phyloP scores from a whole-genome alignment of 805 yeast species.

The Suhomyces tanzawaensis region DNA sequence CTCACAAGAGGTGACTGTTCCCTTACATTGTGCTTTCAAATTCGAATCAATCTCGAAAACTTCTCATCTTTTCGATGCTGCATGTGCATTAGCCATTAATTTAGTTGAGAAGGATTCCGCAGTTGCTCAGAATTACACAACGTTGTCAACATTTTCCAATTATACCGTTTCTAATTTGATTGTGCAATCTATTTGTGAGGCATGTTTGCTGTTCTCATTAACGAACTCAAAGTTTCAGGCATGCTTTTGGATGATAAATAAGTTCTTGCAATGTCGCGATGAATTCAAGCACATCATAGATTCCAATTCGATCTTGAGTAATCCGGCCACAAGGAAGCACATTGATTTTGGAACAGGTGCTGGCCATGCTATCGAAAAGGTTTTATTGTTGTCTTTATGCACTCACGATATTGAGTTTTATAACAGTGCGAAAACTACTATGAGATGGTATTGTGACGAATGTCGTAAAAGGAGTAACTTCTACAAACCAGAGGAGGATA shows the following conservation, averaged over 20 bases:
- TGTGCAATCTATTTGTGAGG: conserved; percentile 34
- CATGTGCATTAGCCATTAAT: conserved; percentile 31
- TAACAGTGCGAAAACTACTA: conserved; percentile 36
- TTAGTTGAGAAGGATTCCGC: conserved; percentile 20
- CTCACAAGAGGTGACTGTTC: conserved; percentile 25
- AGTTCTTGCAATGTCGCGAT: conserved; percentile 29
- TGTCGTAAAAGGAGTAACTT: conserved; percentile 1
- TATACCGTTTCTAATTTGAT: conserved; percentile 29
- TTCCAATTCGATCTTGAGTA: conserved; percentile 5
- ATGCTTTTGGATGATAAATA: conserved; percentile 33
- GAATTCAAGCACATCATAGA: conserved; percentile 10
- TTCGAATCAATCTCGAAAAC: conserved; percentile 11
- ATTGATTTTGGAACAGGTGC: conserved; percentile 19
- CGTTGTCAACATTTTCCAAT: conserved; percentile 26
- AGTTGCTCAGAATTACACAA: conserved; percentile 17
- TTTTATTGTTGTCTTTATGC: conserved; percentile 37
- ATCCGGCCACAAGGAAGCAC: conserved; percentile 6
- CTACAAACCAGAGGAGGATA: background rate
- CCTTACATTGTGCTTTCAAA: conserved; percentile 25
- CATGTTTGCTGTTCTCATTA: conserved; percentile 31
- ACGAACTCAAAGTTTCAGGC: conserved; percentile 37
- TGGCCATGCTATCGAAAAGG: conserved; percentile 34
- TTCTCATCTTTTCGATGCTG: conserved; percentile 29
- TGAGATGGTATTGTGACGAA: conserved; percentile 20
- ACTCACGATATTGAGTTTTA: conserved; percentile 45